Evolutionary conservation across 2,329 filamentous ascomycete species (phyloP), one percentile per base, ranked within the genome.

Genomic region (Hypoxylon sp.): DNA sequence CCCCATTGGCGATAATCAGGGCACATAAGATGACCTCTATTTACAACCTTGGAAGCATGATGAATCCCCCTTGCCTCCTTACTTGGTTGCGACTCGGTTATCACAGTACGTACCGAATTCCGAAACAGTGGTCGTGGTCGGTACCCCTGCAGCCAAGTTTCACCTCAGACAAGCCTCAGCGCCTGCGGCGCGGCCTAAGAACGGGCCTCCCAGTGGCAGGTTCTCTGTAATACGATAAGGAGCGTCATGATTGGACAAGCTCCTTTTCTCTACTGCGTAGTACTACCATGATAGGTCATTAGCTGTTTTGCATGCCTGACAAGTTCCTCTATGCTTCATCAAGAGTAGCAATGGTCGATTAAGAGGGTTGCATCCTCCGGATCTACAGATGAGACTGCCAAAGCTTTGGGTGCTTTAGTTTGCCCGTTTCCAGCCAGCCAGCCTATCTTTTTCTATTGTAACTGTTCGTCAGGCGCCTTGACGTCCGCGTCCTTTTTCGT

Each of bases 251-350:
- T 69, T 69, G 66, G 66, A 36, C 36, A n/a, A 36, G 34, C 48
- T 43, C 17, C 19, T 58, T 58, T 58, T 36, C 41, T 57, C 41
- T 19, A 10, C 41, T 30, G 6, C 28, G 6, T 7, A 30, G 6
- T 30, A 30, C 28, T 49, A 23, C 45, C 25, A 46, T 45, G 51
- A 36, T 36, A 36, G 53, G 34, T 48, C 41, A 50, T 48, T 69
- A 63, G 60, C 30, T 56, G 67, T 69, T 69, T 69, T 64, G 57
- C 28, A 69, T 69, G 55, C 63, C 55, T 67, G 59, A 55, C 60
- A 57, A 59, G 21, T 61, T 67, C 49, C 49, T 49, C 62, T 30
- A 58, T 67, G 55, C 55, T 57, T 63, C 60, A 58, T 41, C 51
- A 53, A 19, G 34, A 38, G 57, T 55, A 61, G 38, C 46, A 49